Evolutionary conservation across 495 filamentous ascomycete genomes (phyloP).

Genomic region (Chaetomium tenue): DNA sequence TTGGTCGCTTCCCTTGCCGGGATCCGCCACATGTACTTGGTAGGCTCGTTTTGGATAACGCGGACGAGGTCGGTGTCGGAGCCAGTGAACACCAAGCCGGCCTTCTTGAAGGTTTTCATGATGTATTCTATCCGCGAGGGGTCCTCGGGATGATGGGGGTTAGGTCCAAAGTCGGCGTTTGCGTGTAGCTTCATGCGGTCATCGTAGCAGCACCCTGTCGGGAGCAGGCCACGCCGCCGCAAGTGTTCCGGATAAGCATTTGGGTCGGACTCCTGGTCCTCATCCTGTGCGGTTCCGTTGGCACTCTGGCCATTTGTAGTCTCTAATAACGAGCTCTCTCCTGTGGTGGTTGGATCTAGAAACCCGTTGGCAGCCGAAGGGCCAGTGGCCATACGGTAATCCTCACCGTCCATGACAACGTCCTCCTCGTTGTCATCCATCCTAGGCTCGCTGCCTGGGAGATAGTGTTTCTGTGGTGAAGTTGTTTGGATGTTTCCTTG

Average conservation of each 20-base stretch:
- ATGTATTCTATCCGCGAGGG: conserved; percentile 87
- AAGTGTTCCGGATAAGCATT: conserved; percentile 28
- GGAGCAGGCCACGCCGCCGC: conserved; percentile 42
- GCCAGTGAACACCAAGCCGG: conserved; percentile 65
- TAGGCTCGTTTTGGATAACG: conserved; percentile 46
- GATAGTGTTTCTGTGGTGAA: neutral
- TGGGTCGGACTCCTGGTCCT: conserved; percentile 30
- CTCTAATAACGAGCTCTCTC: conserved; percentile 25
- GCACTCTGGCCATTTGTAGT: conserved; percentile 32
- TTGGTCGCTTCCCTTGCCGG: conserved; percentile 67
- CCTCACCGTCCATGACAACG: conserved; percentile 42
- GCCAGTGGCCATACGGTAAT: conserved; percentile 38
- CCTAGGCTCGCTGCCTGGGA: conserved; percentile 14
- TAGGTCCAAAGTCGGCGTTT: conserved; percentile 64
- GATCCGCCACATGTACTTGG: conserved; percentile 72
- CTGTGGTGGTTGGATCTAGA: conserved; percentile 22
- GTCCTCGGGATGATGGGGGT: conserved; percentile 88
- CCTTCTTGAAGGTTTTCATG: conserved; percentile 75
- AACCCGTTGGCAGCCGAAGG: conserved; percentile 40
- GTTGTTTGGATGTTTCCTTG: neutral
- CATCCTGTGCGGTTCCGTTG: conserved; percentile 23
- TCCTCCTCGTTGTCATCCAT: conserved; percentile 39
- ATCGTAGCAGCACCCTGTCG: conserved; percentile 86
- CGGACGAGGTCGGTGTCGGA: conserved; percentile 45
- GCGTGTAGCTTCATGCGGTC: conserved; percentile 88